Evolutionary conservation across 106 monocot species (phyloP), one percentile per base, ranked within the genome.

Genomic region (Chionographis japonica): DNA sequence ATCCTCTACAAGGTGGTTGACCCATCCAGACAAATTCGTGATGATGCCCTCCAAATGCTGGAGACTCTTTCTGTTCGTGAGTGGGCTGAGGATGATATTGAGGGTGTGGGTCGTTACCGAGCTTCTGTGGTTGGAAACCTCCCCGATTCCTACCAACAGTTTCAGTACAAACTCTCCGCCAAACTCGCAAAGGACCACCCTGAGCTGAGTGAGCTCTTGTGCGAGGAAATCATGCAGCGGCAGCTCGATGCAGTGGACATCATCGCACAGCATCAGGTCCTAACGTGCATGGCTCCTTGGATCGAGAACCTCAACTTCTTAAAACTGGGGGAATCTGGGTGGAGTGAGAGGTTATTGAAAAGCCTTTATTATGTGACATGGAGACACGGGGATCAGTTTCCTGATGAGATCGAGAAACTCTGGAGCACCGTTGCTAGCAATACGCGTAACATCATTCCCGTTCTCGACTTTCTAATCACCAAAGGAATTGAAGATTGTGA

Each of bases 401-500:
- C 98, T 53, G 98, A 98, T 74, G 98, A 98, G 67, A 85, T 98
- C 60, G 98, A 98, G 74, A 98, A 98, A 63, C 81, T 98, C 2
- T 98, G 98, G 98, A 87, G 98, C 72, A 98, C 98, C 19, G 79
- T 98, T 60, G 98, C 93, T 15, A 88, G 85, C 67, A 98, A 98
- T 54, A 83, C 72, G 7, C 62, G 87, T 11, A 98, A 98, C 50
- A 93, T 98, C 43, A 81, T 85, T 76, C 98, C 92, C 5, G 98
- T 98, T 80, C 81, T 98, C 13, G 77, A 90, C 58, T 98, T 98
- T 67, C 68, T 98, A 73, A 87, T 98, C 38, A 88, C 88, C 4
- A 93, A 90, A 69, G 98, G 98, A 13, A 98, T 98, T 65, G 93
- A 98, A 85, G 98, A 98, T 72, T 93, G 98, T 63, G 98, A 98